phyloP scores from a whole-genome alignment of 345 rosid species.

The Linum usitatissimum region DNA sequence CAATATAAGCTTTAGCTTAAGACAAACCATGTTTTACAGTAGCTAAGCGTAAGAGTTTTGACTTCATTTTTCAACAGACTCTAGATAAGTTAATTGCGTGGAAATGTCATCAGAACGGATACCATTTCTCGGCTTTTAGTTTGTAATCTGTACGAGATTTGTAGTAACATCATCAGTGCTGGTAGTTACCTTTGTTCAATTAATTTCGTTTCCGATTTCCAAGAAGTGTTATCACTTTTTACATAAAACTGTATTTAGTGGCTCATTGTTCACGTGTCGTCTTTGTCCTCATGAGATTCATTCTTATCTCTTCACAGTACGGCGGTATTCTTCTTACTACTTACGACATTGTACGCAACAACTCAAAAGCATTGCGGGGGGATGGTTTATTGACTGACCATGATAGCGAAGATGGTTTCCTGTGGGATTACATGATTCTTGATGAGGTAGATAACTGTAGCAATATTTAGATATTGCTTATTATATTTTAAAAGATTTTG shows the following conservation, averaged over 20 bases:
- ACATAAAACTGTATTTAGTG: no score
- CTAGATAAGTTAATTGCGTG: neutral
- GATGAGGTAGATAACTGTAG: constrained; percentile 59
- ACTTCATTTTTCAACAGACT: neutral
- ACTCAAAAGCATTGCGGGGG: constrained; percentile 64
- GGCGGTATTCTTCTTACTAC: constrained; percentile 87
- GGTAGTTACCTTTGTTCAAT: neutral
- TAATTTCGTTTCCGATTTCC: neutral
- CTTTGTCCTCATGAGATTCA: no score
- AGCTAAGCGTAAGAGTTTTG: neutral
- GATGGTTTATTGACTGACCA: constrained; percentile 33
- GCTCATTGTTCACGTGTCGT: no score
- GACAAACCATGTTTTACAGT: neutral
- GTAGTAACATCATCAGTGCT: neutral
- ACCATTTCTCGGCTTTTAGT: neutral
- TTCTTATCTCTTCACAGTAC: constrained; percentile 37
- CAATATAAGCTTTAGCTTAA: neutral
- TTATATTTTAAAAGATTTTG: neutral
- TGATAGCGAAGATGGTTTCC: constrained; percentile 39
- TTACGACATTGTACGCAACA: constrained; percentile 85
- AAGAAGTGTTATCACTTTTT: neutral
- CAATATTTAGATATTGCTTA: neutral
- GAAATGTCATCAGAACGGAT: neutral
- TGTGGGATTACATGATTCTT: constrained; percentile 95
- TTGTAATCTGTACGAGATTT: neutral